Evolutionary conservation across 441 rosid species (phyloP), one percentile per base, ranked within the genome.

Genomic region (Mallotus japonicus): DNA sequence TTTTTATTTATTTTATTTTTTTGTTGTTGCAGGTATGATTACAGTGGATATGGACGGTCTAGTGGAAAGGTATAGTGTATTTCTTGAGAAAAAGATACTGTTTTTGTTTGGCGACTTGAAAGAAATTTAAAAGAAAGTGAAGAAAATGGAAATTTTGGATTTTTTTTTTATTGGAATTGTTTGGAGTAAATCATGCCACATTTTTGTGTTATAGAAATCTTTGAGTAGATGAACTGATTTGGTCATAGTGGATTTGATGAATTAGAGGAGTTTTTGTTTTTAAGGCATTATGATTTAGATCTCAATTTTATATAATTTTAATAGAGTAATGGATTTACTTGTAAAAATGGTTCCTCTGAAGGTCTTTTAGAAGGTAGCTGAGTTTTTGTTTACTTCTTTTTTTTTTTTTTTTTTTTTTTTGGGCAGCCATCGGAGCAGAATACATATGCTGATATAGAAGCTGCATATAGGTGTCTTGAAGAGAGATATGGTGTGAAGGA

Each of bases 11-110:
- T 56, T 15, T 62, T 7, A 24, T 12, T 4, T 10, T 59, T 51
- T 19, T 71, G 70, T 76, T 24, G 28, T 8, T 78, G 83, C 84
- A 93, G 98, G 85, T 92, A 93, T 76, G 98, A 93, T 80, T 93
- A 93, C 73, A 89, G 96, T 19, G 98, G 98, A 5, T 93, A 93
- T 58, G 98, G 98, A 11, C 90, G 84, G 68, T 93, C 98, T 15
- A 76, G 87, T 22, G 98, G 98, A 71, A 93, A 93, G 98, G 98
- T 92, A 88, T 55, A 15, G 20, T 66, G 71, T 61, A 37, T 63
- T 37, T 58, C 20, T 62, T 73, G 14, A 20, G 2, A 8, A 34
- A 6, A 24, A 24, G 28, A 0, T 24, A 24, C 28, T 13, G 17
- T 69, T 49, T 69, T 62, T 37, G 50, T 75, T 66, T 62, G 69